Evolutionary conservation across 768 basidiomycete genomes (phyloP), one percentile per base, ranked within the genome.

Genomic region (Rhodocollybia butyracea): DNA sequence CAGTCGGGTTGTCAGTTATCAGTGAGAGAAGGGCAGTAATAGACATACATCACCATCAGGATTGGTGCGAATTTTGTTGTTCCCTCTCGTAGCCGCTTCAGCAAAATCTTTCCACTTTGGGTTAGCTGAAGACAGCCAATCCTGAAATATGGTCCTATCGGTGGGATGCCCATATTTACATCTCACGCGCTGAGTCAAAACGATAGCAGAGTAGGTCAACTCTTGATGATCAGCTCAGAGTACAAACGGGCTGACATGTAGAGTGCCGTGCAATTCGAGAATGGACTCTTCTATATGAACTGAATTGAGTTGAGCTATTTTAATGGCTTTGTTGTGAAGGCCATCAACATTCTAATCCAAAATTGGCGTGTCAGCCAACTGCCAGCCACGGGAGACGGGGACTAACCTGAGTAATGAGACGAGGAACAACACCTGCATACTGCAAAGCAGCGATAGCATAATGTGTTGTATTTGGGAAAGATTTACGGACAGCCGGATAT

Each of bases 401-500:
- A 79, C n/a, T n/a, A 52, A 88, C 88, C 69, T 88, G 89, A 0
- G 96, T 98, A 58, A 98, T 84, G 30, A 94, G 68, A 26, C 74
- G 72, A 21, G 78, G 69, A 19, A 90, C 74, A 51, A 84, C 69
- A 2, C 78, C 80, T 8, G 87, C 70, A 60, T 91, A 76, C 63
- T 91, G 88, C 45, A 97, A 74, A 2, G 94, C 91, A 5, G 91
- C 88, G 26, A 98, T 72, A 8, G 91, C 87, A 61, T 82, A 91
- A 66, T 98, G 96, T 0, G 89, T 94, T 3, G 92, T 85, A 62
- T 97, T 98, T 3, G 94, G 92, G 43, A 79, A 77, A 0, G 94
- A 79, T 48, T 87, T 82, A n/a, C 88, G 81, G 30, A 98, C 87
- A 11, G 88, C 85, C 15, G 88, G 88, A 64, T 94, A 97, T n/a